Base-by-base conservation (phyloP, 108 stramenopile species). In the Conticribra weissflogii region DNA sequence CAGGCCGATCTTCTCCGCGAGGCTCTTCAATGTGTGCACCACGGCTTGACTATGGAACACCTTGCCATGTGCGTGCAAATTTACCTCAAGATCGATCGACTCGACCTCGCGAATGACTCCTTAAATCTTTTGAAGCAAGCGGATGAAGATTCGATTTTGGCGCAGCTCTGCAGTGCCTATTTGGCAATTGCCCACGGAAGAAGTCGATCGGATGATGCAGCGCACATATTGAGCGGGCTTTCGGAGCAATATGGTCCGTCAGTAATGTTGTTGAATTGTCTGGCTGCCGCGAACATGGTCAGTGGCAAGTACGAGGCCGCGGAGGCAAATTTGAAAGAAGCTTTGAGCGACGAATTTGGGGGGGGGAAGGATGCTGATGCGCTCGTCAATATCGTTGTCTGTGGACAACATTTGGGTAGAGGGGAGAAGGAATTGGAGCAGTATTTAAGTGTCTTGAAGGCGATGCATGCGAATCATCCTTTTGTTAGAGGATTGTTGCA, bases 81-180 rank as follows among this genome's bases (percentile, higher is more conserved):
- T 63, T 98, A 92, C 79, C 81, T 99, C 28, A 85, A 89, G 58
- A 89, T 99, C 72, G 94, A 97, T 86, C 88, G 98, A 5, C 55
- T 95, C 16, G 98, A 99, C 78, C 83, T 98, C 71, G 97, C 97
- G 14, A 41, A 81, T 53, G 54, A 87, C 47, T 66, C 84, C 47
- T 72, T 98, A 36, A 59, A 78, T 45, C 49, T 78, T 61, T 59
- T 99, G 82, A 81, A 83, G 61, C 80, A 78, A 68, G 79, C 75
- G 24, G 98, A 98, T 66, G 98, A 99, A 76, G 98, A 99, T 74
- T 83, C 95, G 18, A 85, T 96, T n/a, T 78, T 99, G 72, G 95
- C 96, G 1, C 96, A 97, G 84, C 82, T 99, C 19, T 81, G 84
- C 34, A 57, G 64, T 36, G 96, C 96, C 18, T 90, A 97, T 56